Base-by-base conservation (phyloP, 2,329 filamentous ascomycete genomes). In the Trichoderma koningiopsis region DNA sequence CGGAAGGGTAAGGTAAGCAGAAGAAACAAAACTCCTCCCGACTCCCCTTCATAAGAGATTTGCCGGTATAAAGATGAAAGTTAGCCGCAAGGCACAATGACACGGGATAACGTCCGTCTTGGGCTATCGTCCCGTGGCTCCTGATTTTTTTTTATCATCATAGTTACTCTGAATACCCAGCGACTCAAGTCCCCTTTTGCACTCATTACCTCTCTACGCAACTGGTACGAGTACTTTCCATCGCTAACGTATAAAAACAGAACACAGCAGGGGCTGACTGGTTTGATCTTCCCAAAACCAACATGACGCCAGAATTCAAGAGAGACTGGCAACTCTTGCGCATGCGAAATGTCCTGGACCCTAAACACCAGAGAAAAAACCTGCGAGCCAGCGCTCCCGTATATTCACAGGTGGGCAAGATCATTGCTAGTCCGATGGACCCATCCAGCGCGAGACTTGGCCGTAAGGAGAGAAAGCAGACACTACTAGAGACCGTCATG, bases 361-460 rank as follows among this genome's bases (percentile, higher is more conserved):
- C 94, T 0, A 95, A 98, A 78, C 92, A 95, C 76, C 97, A 97
- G 84, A 96, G 95, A 79, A 98, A 97, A 80, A 90, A 95, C 63
- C 86, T 88, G 68, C 94, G 91, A 77, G 85, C 87, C 70, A 76
- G 71, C 49, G 74, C 77, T 11, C 96, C 96, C 1, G 89, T 93
- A 71, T 98, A 92, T 77, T 96, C 92, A 24, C 93, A 97, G 75
- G 88, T 97, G 33, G 96, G 95, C 69, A 95, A 92, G 6, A 88
- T 99, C 70, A 87, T 97, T 68, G 91, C 96, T 76, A 94, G 94
- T 1, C 90, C 94, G 1, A 94, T 93, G 0, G 95, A 98, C 76
- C 97, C 91, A 81, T 93, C 90, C 83, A 94, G 87, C 76, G 87
- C 89, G 24, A 89, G 95, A 68, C 85, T 98, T 71, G 89, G 90